These are phyloP conservation scores for Xanthoparmelia taractica DNA, from an alignment of 495 filamentous ascomycete genomes.

Conservation along the genomic window DNA sequence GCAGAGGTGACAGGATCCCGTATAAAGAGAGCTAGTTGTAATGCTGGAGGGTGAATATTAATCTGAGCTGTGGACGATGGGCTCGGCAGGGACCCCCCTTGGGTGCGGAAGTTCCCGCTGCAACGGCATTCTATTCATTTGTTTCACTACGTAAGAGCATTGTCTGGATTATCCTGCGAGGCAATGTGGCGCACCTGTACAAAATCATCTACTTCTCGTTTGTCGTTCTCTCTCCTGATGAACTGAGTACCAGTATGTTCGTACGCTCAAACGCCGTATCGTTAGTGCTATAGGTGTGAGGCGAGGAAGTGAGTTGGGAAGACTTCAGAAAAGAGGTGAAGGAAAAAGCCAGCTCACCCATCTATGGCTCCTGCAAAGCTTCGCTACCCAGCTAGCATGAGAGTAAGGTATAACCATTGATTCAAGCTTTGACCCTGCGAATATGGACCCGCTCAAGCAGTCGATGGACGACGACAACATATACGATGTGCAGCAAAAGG, in stretches of 20 bases:
- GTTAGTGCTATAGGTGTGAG: background rate
- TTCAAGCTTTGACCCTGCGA: background rate
- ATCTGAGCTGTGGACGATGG: background rate
- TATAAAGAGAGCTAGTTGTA: background rate
- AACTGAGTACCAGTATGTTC: background rate
- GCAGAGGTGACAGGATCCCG: background rate
- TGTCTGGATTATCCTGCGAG: background rate
- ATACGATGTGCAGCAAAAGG: background rate
- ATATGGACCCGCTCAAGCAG: slow-evolving; percentile 5
- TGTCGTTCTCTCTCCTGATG: background rate
- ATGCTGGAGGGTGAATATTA: background rate
- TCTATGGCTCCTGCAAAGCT: background rate
- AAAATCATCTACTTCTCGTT: background rate
- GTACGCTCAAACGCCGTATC: background rate
- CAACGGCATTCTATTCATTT: background rate
- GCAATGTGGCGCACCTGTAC: background rate
- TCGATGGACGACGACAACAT: too few species aligned
- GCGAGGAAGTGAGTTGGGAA: background rate
- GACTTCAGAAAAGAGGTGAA: background rate
- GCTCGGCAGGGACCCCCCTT: background rate
- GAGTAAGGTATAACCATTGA: background rate
- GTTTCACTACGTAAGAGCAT: background rate
- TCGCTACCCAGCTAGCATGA: background rate
- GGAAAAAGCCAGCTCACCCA: background rate
- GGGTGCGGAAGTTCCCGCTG: background rate